Evolutionary conservation across 75 land plant species (phyloP), one percentile per base, ranked within the genome.

Genomic region (Cupressus sempervirens): DNA sequence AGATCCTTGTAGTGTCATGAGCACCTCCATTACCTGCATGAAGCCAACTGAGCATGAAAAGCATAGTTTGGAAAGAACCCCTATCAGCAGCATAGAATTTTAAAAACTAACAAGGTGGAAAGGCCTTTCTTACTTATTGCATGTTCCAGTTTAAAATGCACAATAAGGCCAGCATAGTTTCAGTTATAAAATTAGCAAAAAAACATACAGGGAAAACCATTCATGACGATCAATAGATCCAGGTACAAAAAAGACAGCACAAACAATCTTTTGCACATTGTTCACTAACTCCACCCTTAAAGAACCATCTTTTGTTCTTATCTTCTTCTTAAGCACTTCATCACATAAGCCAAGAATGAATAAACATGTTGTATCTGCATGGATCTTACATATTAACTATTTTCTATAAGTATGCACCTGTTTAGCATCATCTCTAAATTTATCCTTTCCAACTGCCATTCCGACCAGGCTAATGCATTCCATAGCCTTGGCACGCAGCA

Each of bases 401-500:
- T 18, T n/a, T 79, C 13, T 40, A 79, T 79, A 43, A 43, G 9
- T 12, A 79, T 79, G 74, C 76, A 97, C 99, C 95, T 98, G 97
- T 73, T 98, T 98, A 40, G 99, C 99, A 91, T 98, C 99, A 77
- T 93, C 91, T 85, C 93, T 91, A 80, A 98, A 98, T 67, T 94
- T 98, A 26, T 98, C 98, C 86, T 98, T 98, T 41, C 99, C 99
- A 81, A 98, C 99, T 35, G 99, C 99, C 99, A 98, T 98, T 70
- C 98, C 99, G 48, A 98, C 98, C 83, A 98, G 88, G 87, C 99
- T 98, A 84, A 98, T 96, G 87, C 99, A 98, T 88, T 98, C 99
- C 98, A 98, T 98, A 35, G 99, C 89, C 84, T 98, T 98, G 30
- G 99, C 99, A 85, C 99, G 93, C 82, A 98, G 93, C 99, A 98